These are phyloP conservation scores for Cyclotella sp. DNA, from an alignment of 108 stramenopile genomes.

Conservation along the genomic window DNA sequence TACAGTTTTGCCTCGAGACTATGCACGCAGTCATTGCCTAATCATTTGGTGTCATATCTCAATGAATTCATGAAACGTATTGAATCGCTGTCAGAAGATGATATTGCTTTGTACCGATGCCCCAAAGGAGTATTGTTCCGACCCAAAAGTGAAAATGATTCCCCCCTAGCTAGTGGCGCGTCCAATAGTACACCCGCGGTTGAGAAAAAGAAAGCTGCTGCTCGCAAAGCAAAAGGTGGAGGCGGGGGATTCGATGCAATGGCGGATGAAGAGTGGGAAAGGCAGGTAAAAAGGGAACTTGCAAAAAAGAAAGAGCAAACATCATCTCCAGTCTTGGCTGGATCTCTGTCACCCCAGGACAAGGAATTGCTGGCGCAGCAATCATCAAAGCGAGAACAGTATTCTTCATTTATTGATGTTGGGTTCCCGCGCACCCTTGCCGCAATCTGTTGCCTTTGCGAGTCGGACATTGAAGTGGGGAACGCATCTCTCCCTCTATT, in stretches of 20 bases:
- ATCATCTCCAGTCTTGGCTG: neutral
- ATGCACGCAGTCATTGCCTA: conserved; percentile 42
- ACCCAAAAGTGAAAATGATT: conserved; percentile 9
- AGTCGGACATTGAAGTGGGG: conserved; percentile 87
- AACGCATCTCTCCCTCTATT: conserved; percentile 73
- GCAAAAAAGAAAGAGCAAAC: conserved; percentile 56
- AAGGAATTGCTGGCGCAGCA: conserved; percentile 66
- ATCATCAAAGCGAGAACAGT: conserved; percentile 48
- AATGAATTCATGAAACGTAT: conserved; percentile 14
- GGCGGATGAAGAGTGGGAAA: conserved; percentile 92
- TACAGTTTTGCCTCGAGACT: conserved; percentile 59
- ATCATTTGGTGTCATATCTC: conserved; percentile 37
- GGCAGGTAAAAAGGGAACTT: conserved; percentile 84
- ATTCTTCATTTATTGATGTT: conserved; percentile 44
- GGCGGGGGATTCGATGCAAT: conserved; percentile 54
- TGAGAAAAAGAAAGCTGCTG: conserved; percentile 50
- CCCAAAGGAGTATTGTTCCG: conserved; percentile 44
- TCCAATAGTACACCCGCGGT: neutral
- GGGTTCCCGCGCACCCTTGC: conserved; percentile 56
- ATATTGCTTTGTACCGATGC: conserved; percentile 41
- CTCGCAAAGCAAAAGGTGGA: conserved; percentile 53
- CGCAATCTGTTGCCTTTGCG: conserved; percentile 61
- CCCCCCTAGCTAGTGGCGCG: conserved; percentile 12
- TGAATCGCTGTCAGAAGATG: conserved; percentile 50
- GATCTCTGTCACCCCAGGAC: conserved; percentile 65